Percentiles rank a stretch among this genome's conserved stretches.
phyloP scores from a whole-genome alignment of 139 green algal genomes.

The Micractinium sp. region DNA sequence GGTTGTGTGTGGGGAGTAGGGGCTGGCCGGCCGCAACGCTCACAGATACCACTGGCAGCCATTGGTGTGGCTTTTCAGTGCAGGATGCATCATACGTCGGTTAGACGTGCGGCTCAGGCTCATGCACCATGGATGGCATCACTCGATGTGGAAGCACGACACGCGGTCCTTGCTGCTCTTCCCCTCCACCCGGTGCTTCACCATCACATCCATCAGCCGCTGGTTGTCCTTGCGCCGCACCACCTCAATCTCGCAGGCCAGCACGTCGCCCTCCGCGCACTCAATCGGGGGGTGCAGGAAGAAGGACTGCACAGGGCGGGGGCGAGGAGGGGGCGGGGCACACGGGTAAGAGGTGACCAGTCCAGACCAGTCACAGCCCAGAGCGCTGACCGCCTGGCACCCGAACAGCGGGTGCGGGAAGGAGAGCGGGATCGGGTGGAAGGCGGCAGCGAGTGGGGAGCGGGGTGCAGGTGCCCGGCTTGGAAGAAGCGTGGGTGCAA shows the following conservation, averaged over 20 bases:
- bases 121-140: too few relatives aligned
- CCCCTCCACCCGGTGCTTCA: slow-evolving; percentile 46
- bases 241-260: slow-evolving; percentile 63
- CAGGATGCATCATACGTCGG: too few relatives aligned
- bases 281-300: slow-evolving; percentile 80
- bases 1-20: too few relatives aligned
- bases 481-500: too few relatives aligned
- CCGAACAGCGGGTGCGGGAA: not conserved
- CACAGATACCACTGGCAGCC: too few relatives aligned
- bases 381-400: too few relatives aligned
- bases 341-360: too few relatives aligned
- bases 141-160: slow-evolving; percentile 32
- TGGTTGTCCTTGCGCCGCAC: slow-evolving; percentile 33
- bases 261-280: slow-evolving; percentile 57
- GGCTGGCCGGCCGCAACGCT: too few relatives aligned
- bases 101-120: too few relatives aligned
- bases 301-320: slow-evolving; percentile 71
- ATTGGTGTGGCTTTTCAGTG: too few relatives aligned
- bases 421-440: not conserved
- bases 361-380: not conserved
- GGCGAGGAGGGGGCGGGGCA: not conserved
- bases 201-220: slow-evolving; percentile 71
- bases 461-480: too few relatives aligned
- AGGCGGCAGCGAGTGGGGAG: not conserved
- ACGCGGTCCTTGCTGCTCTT: not conserved